These are phyloP conservation scores for Rhododendron vialii DNA, from an alignment of 148 eudicot genomes.

Conservation along the genomic window DNA sequence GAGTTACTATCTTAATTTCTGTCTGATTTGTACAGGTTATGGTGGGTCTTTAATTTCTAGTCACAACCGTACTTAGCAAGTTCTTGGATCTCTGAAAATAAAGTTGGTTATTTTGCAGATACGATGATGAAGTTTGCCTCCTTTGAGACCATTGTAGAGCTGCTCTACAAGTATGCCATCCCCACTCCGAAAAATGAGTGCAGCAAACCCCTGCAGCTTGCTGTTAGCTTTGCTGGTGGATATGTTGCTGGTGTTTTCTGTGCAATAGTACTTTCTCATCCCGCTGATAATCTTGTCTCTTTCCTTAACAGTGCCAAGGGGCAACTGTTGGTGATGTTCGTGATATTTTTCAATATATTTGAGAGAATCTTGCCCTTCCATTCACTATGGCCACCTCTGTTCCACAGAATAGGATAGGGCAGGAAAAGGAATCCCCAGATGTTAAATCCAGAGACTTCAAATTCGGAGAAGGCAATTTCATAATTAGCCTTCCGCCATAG, in stretches of 20 bases:
- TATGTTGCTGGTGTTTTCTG: constrained; percentile 89
- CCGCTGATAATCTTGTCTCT: constrained; percentile 93
- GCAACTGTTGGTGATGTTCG: constrained; percentile 93
- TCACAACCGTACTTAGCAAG: neutral
- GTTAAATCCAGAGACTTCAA: neutral
- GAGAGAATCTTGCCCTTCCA: neutral
- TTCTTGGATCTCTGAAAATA: neutral
- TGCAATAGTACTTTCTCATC: constrained; percentile 91
- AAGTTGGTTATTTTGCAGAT: constrained; percentile 40
- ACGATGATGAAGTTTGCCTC: constrained; percentile 99
- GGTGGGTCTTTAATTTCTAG: neutral
- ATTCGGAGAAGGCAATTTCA: neutral
- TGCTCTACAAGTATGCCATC: constrained; percentile 75
- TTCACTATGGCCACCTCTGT: neutral
- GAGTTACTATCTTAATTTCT: neutral
- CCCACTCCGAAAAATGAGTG: constrained; percentile 79
- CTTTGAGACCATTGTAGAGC: constrained; percentile 86
- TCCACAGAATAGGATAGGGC: neutral
- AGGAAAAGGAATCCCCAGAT: neutral
- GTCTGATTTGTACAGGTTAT: neutral
- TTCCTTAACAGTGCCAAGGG: constrained; percentile 92
- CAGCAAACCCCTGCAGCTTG: constrained; percentile 85
- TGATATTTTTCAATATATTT: constrained; percentile 9
- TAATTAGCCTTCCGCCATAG: neutral
- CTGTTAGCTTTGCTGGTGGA: constrained; percentile 96